These are phyloP conservation scores for Podospora anserina DNA, from an alignment of 495 filamentous ascomycete species.

Conservation along the genomic window DNA sequence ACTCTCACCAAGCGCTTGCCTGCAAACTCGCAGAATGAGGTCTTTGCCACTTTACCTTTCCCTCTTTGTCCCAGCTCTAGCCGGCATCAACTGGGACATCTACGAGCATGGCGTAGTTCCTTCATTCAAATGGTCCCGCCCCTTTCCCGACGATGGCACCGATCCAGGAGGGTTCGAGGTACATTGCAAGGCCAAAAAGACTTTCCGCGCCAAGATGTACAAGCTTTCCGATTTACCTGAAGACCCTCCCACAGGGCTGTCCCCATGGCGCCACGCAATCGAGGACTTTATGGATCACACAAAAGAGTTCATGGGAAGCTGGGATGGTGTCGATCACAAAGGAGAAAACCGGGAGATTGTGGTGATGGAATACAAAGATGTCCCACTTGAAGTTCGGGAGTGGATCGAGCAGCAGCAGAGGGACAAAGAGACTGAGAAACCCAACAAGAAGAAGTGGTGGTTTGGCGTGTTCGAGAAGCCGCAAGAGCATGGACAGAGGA, in stretches of 20 bases:
- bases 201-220: constrained; percentile 34
- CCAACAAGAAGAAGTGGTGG: constrained; percentile 26
- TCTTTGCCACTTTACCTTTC: constrained; percentile 3
- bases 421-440: constrained; percentile 6
- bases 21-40: constrained; percentile 13
- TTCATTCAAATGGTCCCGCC: constrained; percentile 31
- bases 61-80: constrained; percentile 11
- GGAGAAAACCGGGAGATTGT: constrained; percentile 32
- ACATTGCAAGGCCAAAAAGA: constrained; percentile 25
- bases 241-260: constrained; percentile 23
- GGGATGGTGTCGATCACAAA: constrained; percentile 38
- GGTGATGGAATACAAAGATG: constrained; percentile 36
- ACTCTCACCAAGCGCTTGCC: background rate
- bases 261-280: constrained; percentile 29
- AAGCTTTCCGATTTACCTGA: constrained; percentile 28
- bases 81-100: constrained; percentile 35
- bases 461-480: constrained; percentile 35
- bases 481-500: constrained; percentile 21
- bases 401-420: constrained; percentile 37
- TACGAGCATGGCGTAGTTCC: constrained; percentile 33
- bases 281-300: constrained; percentile 24
- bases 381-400: constrained; percentile 24
- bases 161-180: constrained; percentile 32
- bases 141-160: constrained; percentile 35
- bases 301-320: constrained; percentile 28